Evolutionary conservation across 2,329 filamentous ascomycete genomes (phyloP).

Genomic region (Bertia moriformis): DNA sequence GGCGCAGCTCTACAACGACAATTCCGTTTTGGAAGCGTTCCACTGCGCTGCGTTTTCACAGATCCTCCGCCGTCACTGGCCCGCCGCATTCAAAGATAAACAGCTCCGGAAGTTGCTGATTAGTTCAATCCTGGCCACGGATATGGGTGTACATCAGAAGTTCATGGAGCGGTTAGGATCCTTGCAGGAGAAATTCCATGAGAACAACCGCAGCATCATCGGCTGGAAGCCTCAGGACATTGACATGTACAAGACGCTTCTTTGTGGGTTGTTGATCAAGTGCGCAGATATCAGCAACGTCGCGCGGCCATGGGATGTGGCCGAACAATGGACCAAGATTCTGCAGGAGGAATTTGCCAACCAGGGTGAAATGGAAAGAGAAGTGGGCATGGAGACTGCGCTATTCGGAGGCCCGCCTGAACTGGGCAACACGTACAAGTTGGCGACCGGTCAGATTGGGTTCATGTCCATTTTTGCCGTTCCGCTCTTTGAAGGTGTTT

Average conservation of each 20-base stretch:
- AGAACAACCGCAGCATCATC: conserved; percentile 44
- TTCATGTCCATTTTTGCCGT: conserved; percentile 96
- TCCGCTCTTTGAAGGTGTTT: conserved; percentile 77
- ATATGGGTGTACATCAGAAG: conserved; percentile 93
- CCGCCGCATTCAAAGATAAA: conserved; percentile 60
- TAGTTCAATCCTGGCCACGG: conserved; percentile 89
- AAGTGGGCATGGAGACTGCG: conserved; percentile 75
- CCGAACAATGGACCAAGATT: conserved; percentile 78
- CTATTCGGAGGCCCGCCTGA: conserved; percentile 59
- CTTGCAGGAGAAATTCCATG: conserved; percentile 63
- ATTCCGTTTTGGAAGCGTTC: conserved; percentile 90
- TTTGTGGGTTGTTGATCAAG: conserved; percentile 90
- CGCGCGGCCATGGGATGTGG: conserved; percentile 68
- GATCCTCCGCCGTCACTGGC: conserved; percentile 86
- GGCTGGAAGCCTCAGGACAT: conserved; percentile 64
- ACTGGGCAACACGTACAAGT: conserved; percentile 66
- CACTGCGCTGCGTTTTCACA: conserved; percentile 96
- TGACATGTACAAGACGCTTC: conserved; percentile 63
- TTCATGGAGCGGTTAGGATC: conserved; percentile 85
- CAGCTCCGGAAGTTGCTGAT: conserved; percentile 85
- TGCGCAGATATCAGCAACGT: conserved; percentile 98
- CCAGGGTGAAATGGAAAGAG: conserved; percentile 80
- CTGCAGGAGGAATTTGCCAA: conserved; percentile 91
- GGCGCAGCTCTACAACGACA: conserved; percentile 91
- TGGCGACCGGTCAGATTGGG: conserved; percentile 76